These are phyloP conservation scores for Populus alba DNA, from an alignment of 345 rosid genomes.

Conservation along the genomic window DNA sequence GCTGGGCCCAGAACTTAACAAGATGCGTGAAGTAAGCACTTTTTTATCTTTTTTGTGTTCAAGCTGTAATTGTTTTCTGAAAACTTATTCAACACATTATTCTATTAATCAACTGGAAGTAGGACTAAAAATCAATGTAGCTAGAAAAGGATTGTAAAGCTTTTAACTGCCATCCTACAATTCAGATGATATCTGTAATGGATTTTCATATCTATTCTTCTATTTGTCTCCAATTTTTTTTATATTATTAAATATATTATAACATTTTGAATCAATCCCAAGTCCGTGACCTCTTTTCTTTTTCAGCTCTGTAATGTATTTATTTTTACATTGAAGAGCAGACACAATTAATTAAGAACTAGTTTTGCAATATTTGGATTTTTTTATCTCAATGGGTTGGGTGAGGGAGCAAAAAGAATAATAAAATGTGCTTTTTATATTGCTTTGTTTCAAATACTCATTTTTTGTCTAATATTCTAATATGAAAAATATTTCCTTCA, in stretches of 20 bases:
- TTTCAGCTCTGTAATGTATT: neutral
- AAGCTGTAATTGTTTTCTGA: neutral
- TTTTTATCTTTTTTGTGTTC: conserved; percentile 6
- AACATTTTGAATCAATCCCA: neutral
- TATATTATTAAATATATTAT: neutral
- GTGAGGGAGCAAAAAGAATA: neutral
- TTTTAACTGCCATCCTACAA: neutral
- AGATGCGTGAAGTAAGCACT: conserved; percentile 81
- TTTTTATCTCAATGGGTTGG: neutral
- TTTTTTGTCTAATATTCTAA: too few species aligned
- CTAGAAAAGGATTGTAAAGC: too few species aligned
- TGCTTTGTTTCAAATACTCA: too few species aligned
- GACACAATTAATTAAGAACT: neutral
- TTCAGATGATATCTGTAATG: neutral
- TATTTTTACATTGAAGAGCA: neutral
- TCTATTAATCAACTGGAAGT: neutral
- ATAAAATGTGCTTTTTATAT: too few species aligned
- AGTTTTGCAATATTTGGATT: neutral
- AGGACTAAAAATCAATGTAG: neutral
- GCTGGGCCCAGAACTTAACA: conserved; percentile 69
- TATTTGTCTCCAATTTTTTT: neutral
- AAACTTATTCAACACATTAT: neutral
- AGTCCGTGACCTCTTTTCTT: neutral
- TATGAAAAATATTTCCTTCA: too few species aligned
- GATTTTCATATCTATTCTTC: neutral